Base-by-base conservation (phyloP, 2,329 filamentous ascomycete genomes). In the Penicillium hordei region DNA sequence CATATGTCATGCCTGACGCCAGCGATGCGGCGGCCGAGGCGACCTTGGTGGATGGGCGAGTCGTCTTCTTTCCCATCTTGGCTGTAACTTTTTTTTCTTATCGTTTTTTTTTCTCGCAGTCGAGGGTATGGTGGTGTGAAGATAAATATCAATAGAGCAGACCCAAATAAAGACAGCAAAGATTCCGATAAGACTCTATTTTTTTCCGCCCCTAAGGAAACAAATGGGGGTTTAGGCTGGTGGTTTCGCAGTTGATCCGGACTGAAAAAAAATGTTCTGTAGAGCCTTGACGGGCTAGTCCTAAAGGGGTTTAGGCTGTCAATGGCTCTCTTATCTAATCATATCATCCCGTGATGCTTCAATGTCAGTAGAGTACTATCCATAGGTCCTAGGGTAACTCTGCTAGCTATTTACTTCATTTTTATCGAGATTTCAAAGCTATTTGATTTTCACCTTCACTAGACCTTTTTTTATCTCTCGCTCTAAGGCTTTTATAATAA, bases 41-140 rank as follows among this genome's bases (percentile, higher is more conserved):
- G 66, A 75, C 72, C 68, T 80, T 81, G 58, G 72, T 73, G 34
- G 76, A 69, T 53, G 68, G 70, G 58, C 76, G 74, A 64, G 75
- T 72, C 53, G 73, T 69, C 69, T 79, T 81, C 66, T 79, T 79
- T 65, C 70, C 76, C 79, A 81, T 81, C 68, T 70, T 58, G 50
- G 39, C 34, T 48, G 54, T 54, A 61, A 58, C 46, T 46, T 60
- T 65, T 65, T 65, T 58, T 58, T 58, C 58, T 33, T 44, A 39
- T 40, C 36, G 55, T 33, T 34, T 45, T 42, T 53, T 27, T 42
- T 51, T 45, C 57, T 58, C 52, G 51, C 55, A 61, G 58, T 57
- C 53, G 65, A 57, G 63, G 58, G 56, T 53, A 19, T n/a, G 55
- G 55, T 62, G 55, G 44, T 60, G 17, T 46, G 45, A 31, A 15